Conservation (phyloP, 176 grass and related monocot species). For the Oryza longistaminata region DNA sequence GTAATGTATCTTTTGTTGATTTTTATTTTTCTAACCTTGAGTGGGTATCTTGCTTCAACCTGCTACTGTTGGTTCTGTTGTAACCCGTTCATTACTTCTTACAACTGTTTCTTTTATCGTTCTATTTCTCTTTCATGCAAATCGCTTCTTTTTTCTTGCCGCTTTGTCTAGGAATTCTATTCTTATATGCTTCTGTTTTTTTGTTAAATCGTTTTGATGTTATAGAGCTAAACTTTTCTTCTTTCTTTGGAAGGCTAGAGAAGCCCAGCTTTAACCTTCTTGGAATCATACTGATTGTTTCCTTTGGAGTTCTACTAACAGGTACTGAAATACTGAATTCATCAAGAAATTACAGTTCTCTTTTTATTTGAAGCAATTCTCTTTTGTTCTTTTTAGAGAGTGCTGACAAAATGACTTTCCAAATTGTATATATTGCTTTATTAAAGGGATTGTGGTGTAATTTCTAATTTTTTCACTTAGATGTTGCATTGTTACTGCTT, state of each 20-base stretch:
- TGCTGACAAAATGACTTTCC: not conserved
- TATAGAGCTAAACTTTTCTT: constrained; percentile 27
- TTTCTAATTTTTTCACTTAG: constrained; percentile 2
- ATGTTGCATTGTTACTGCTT: not conserved
- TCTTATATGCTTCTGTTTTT: not conserved
- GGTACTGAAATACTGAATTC: constrained; percentile 60
- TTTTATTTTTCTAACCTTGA: not conserved
- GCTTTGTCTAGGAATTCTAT: not conserved
- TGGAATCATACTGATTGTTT: constrained; percentile 92
- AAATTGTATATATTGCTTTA: constrained; percentile 13
- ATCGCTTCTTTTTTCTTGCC: not conserved
- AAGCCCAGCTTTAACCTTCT: constrained; percentile 85
- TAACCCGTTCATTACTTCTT: not conserved
- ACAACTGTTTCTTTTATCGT: not conserved
- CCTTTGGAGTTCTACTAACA: constrained; percentile 85
- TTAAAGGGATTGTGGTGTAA: constrained; percentile 5
- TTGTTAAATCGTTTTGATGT: constrained; percentile 7
- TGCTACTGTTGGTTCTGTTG: not conserved
- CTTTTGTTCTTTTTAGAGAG: constrained; percentile 11
- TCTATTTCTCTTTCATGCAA: not conserved
- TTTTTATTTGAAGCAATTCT: not conserved
- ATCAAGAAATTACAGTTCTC: not conserved
- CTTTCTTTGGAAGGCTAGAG: constrained; percentile 76
- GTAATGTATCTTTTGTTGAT: not conserved
- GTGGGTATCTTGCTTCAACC: not conserved